Evolutionary conservation across 495 filamentous ascomycete genomes (phyloP), one percentile per base, ranked within the genome.

Genomic region (Evernia prunastri): DNA sequence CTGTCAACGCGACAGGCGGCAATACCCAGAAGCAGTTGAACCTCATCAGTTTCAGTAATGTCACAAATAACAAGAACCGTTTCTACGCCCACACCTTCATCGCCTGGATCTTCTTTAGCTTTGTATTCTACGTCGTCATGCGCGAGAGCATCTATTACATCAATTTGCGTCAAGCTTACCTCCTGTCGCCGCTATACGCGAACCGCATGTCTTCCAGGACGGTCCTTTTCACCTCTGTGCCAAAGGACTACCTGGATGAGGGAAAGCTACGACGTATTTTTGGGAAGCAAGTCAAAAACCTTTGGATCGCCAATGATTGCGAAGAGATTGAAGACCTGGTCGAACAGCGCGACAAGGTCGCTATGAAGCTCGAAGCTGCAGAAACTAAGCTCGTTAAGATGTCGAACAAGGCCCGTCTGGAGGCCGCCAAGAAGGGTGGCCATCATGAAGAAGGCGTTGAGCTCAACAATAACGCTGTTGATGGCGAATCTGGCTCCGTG

Each of bases 131-230:
- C 72, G 86, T 92, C 73, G 86, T 98, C 65, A 89, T 92, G 65
- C 85, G 95, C 56, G 94, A 98, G 76, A 87, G 85, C 76, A 87
- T 98, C 73, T 97, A 84, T 82, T 96, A 89, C 75, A 89, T 96
- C 82, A 97, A 96, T 74, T 74, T 97, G 63, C 91, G 93, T 68
- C 95, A 98, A 79, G 94, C 95, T 1, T 96, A 96, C 77, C 80
- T 94, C 57, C 81, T 96, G 63, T 92, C 91, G 43, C 93, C 92
- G 20, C 79, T 90, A 35, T 93, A 96, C 74, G 84, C 91, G 57
- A 89, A 85, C 69, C 90, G 93, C 68, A 87, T 97, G 65, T 97
- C 95, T 3, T 95, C 94, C 5, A 86, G 92, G 65, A 97, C 93
- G 39, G 91, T 98, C 9, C 86, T 98, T 18, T 96, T 96, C 75